phyloP scores from a whole-genome alignment of 345 rosid genomes.

The Populus davidiana region DNA sequence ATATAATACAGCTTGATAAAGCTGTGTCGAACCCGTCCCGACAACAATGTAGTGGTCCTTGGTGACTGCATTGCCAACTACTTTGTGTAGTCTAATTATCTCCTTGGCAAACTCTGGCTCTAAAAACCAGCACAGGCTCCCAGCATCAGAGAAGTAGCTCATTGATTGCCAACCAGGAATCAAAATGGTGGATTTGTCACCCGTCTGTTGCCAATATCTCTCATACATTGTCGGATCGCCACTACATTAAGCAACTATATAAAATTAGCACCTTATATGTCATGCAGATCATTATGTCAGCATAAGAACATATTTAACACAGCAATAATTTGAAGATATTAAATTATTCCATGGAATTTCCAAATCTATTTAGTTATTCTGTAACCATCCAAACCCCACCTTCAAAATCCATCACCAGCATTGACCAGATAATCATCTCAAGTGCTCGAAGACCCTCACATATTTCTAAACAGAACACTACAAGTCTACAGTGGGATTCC shows the following conservation, averaged over 20 bases:
- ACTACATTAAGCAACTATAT: conserved; percentile 37
- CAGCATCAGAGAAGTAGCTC: conserved; percentile 75
- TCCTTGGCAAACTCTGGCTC: conserved; percentile 68
- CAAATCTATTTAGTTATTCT: background rate
- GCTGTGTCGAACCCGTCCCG: conserved; percentile 91
- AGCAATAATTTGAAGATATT: background rate
- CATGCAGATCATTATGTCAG: background rate
- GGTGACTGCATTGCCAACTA: conserved; percentile 84
- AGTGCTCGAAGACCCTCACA: background rate
- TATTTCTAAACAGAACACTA: background rate
- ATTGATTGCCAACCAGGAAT: conserved; percentile 85
- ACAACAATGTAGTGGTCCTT: conserved; percentile 62
- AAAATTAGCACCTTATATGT: conserved; percentile 6
- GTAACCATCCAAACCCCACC: background rate
- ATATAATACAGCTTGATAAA: conserved; percentile 75
- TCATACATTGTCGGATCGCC: conserved; percentile 95
- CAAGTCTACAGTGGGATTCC: background rate
- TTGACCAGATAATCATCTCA: background rate
- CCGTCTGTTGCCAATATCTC: conserved; percentile 62
- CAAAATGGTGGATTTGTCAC: conserved; percentile 65
- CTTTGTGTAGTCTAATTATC: conserved; percentile 55
- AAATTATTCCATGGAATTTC: background rate
- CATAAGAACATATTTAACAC: background rate
- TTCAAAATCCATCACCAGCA: background rate
- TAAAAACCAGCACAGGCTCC: conserved; percentile 80